Percentiles rank a stretch among this genome's conserved stretches.
Conservation (phyloP, 805 yeast species). For the Pichia manshurica region DNA sequence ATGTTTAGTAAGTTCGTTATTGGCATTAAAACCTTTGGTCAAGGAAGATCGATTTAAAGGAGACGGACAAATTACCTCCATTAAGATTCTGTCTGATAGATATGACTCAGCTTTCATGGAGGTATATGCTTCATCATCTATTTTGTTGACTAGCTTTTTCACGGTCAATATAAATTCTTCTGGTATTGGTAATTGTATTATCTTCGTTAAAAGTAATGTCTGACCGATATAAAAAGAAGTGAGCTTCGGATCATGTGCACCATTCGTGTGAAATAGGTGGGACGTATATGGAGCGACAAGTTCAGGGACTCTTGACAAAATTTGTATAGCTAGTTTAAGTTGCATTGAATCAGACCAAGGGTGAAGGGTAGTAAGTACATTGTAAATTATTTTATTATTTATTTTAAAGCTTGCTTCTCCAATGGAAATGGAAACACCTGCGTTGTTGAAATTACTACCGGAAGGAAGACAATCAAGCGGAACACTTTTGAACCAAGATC, state of each 20-base stretch:
- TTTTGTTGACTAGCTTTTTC: slow-evolving; percentile 9
- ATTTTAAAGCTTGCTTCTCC: slow-evolving; percentile 51
- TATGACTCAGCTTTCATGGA: background rate
- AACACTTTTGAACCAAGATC: slow-evolving; percentile 39
- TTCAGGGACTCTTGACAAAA: slow-evolving; percentile 57
- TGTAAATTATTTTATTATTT: slow-evolving; percentile 62
- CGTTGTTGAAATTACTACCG: background rate
- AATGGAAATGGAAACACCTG: slow-evolving; percentile 41
- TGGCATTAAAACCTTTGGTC: slow-evolving; percentile 50
- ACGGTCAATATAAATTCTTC: slow-evolving; percentile 18
- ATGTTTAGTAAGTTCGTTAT: slow-evolving; percentile 51
- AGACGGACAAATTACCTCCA: slow-evolving; percentile 59
- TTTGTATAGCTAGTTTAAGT: slow-evolving; percentile 44
- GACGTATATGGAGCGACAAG: slow-evolving; percentile 65
- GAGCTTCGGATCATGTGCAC: slow-evolving; percentile 71
- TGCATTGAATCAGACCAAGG: slow-evolving; percentile 78
- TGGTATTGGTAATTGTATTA: slow-evolving; percentile 57
- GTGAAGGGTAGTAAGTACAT: slow-evolving; percentile 57
- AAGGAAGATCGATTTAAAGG: slow-evolving; percentile 55
- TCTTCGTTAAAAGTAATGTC: slow-evolving; percentile 52
- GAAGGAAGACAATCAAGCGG: slow-evolving; percentile 17
- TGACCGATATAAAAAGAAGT: slow-evolving; percentile 81
- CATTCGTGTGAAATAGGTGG: slow-evolving; percentile 51
- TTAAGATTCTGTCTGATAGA: slow-evolving; percentile 28
- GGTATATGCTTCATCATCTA: slow-evolving; percentile 4